Conservation (phyloP, 139 green algal species). For the Closterium sp. region DNA sequence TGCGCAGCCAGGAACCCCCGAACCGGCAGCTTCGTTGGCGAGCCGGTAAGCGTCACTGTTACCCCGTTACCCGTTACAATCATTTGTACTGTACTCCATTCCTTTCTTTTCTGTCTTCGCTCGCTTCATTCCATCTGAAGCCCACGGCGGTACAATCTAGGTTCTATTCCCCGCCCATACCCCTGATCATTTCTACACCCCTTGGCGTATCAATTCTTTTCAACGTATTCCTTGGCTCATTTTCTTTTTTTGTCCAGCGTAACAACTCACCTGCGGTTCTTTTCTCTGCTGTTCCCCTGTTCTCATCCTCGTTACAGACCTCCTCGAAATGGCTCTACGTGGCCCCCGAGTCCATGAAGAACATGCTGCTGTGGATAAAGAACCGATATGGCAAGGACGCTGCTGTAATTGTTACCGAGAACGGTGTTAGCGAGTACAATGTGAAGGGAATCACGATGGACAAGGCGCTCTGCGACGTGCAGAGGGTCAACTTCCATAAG, state of each 20-base stretch:
- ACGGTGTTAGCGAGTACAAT: conserved; percentile 14
- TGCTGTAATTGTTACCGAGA: conserved; percentile 38
- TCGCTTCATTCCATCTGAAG: too few species aligned
- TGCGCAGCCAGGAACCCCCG: neutral
- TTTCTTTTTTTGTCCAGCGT: too few species aligned
- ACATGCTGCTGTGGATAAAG: conserved; percentile 39
- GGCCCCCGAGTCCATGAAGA: conserved; percentile 19
- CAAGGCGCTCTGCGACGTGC: conserved; percentile 15
- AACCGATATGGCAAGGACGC: conserved; percentile 13
- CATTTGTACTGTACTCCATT: too few species aligned
- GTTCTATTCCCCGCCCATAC: too few species aligned
- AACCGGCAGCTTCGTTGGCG: neutral
- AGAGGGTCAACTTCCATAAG: conserved; percentile 44
- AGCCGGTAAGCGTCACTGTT: neutral
- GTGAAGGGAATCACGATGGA: neutral
- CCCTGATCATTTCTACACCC: too few species aligned
- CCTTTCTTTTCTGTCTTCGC: too few species aligned
- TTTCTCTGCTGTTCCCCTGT: neutral
- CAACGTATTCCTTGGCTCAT: too few species aligned
- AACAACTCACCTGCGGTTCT: neutral
- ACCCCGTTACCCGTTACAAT: neutral
- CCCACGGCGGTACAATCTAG: too few species aligned
- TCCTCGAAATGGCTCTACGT: conserved; percentile 44
- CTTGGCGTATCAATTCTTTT: too few species aligned
- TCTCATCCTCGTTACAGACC: conserved; percentile 21